phyloP scores from a whole-genome alignment of 2,329 filamentous ascomycete genomes.

The Chaetomium strumarium region DNA sequence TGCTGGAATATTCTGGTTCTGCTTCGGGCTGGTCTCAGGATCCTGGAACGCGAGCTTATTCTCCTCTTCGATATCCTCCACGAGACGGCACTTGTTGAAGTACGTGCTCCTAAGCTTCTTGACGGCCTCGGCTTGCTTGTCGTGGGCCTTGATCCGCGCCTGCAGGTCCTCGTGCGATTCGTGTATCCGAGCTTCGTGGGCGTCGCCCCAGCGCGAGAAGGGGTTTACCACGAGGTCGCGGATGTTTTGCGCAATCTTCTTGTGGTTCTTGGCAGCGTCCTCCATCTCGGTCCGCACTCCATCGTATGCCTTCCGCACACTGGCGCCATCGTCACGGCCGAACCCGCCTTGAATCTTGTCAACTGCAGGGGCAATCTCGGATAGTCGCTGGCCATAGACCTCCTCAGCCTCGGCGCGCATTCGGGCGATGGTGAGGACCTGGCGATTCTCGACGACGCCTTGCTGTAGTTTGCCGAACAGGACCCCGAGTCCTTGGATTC shows the following conservation, averaged over 20 bases:
- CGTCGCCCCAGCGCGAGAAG: slow-evolving; percentile 93
- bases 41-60: slow-evolving; percentile 97
- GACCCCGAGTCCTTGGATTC: slow-evolving; percentile 66
- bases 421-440: slow-evolving; percentile 83
- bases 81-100: slow-evolving; percentile 96
- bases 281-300: slow-evolving; percentile 90
- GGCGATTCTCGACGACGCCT: slow-evolving; percentile 89
- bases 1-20: slow-evolving; percentile 57
- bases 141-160: slow-evolving; percentile 81
- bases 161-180: slow-evolving; percentile 95
- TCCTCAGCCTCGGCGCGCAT: slow-evolving; percentile 97
- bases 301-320: slow-evolving; percentile 93
- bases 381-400: slow-evolving; percentile 71
- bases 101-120: slow-evolving; percentile 94
- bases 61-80: slow-evolving; percentile 96
- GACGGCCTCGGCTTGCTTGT: slow-evolving; percentile 82
- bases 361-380: slow-evolving; percentile 73
- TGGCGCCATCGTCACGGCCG: slow-evolving; percentile 86
- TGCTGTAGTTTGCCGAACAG: slow-evolving; percentile 96
- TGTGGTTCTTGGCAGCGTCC: slow-evolving; percentile 81
- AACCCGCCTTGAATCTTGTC: slow-evolving; percentile 84
- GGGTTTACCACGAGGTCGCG: slow-evolving; percentile 91
- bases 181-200: slow-evolving; percentile 84
- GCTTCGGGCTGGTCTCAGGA: slow-evolving; percentile 63
- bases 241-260: slow-evolving; percentile 94